Evolutionary conservation across 257 asterid species (phyloP).

Genomic region (Solanum chilense): DNA sequence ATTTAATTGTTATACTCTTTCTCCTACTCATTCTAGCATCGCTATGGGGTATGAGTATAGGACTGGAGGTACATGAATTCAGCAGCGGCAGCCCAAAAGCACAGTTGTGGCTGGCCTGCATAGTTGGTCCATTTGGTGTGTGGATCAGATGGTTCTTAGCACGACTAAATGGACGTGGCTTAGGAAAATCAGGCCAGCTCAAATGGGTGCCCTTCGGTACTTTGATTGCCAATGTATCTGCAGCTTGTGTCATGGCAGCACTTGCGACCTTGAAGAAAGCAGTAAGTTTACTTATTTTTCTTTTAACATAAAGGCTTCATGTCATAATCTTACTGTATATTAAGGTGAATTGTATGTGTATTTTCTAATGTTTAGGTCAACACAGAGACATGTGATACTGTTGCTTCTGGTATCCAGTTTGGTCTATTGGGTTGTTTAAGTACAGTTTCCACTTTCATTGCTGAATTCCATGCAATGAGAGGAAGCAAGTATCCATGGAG

Average conservation of each 20-base stretch:
- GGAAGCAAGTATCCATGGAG: constrained; percentile 53
- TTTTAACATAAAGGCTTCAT: neutral
- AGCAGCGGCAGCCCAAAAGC: constrained; percentile 31
- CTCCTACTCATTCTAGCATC: constrained; percentile 33
- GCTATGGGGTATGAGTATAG: constrained; percentile 39
- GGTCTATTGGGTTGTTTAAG: constrained; percentile 91
- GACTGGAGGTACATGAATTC: constrained; percentile 32
- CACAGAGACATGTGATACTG: constrained; percentile 27
- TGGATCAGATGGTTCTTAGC: constrained; percentile 84
- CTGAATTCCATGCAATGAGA: constrained; percentile 73
- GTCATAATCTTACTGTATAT: neutral
- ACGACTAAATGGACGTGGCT: constrained; percentile 69
- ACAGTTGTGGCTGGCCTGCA: constrained; percentile 60
- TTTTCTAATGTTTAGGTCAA: constrained; percentile 21
- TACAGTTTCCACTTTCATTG: constrained; percentile 68
- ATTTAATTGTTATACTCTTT: constrained; percentile 15
- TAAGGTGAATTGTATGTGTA: neutral
- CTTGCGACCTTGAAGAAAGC: constrained; percentile 55
- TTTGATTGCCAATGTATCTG: constrained; percentile 75
- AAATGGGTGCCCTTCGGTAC: constrained; percentile 95
- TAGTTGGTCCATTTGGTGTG: constrained; percentile 88
- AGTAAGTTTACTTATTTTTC: constrained; percentile 15
- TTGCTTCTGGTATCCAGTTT: constrained; percentile 49
- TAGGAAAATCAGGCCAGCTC: constrained; percentile 33
- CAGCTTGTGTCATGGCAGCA: constrained; percentile 89